phyloP scores from a whole-genome alignment of 306 rosid species.

The Trifolium pratense region DNA sequence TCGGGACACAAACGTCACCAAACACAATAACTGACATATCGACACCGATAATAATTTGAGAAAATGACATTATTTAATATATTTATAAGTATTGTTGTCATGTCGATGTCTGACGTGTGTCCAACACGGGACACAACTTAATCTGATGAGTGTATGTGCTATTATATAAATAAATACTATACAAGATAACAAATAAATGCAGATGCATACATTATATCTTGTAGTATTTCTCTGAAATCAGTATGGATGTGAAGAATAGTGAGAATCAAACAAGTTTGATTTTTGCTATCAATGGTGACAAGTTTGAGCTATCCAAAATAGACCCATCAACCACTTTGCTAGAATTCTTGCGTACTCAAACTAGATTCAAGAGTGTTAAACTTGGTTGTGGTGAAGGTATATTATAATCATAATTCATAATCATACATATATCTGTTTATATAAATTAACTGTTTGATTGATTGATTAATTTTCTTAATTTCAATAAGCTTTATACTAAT shows the following conservation, averaged over 20 bases:
- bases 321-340: constrained; percentile 85
- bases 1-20: too few relatives aligned
- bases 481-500: not conserved
- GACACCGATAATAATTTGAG: too few relatives aligned
- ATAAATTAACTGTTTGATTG: not conserved
- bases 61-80: too few relatives aligned
- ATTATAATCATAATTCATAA: not conserved
- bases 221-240: not conserved
- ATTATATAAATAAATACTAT: too few relatives aligned
- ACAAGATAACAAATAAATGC: not conserved
- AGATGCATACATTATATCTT: not conserved
- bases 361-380: constrained; percentile 85
- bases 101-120: too few relatives aligned
- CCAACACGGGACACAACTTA: too few relatives aligned
- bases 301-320: constrained; percentile 55
- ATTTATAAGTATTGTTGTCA: too few relatives aligned
- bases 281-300: constrained; percentile 70
- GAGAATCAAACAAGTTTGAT: constrained; percentile 38
- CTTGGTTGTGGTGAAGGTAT: constrained; percentile 92
- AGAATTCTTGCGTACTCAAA: constrained; percentile 69
- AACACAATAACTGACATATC: too few relatives aligned
- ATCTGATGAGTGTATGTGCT: too few relatives aligned
- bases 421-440: not conserved
- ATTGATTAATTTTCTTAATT: not conserved
- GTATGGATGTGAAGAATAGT: constrained; percentile 48